phyloP scores from a whole-genome alignment of 163 green algal genomes.

The Scenedesmus sp. region DNA sequence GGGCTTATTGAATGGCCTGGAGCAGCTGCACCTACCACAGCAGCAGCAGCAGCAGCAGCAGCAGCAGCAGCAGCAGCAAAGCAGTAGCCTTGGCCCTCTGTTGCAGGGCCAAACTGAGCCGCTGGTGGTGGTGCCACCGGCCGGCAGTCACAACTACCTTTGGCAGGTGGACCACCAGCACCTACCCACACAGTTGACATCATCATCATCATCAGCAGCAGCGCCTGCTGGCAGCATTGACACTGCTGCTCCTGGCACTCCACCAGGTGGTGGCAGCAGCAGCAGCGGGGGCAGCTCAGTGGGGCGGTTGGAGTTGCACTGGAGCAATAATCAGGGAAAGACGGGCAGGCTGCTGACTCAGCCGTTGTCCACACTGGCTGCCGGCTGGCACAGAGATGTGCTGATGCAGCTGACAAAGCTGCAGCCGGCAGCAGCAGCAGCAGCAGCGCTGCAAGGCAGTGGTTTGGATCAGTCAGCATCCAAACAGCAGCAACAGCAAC shows the following conservation, averaged over 20 bases:
- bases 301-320: constrained; percentile 43
- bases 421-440: constrained; percentile 15
- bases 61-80: constrained; percentile 31
- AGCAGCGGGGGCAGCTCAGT: not conserved
- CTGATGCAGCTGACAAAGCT: constrained; percentile 43
- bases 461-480: not conserved
- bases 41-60: constrained; percentile 31
- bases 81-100: not conserved
- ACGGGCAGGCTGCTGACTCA: constrained; percentile 44
- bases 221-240: not conserved
- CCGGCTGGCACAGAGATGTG: constrained; percentile 22
- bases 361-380: constrained; percentile 32
- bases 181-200: not conserved
- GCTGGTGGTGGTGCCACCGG: not conserved
- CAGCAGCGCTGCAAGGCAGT: not conserved
- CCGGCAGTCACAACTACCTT: constrained; percentile 6
- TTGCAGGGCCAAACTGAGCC: not conserved
- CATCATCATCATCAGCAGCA: not conserved
- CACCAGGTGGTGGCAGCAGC: not conserved
- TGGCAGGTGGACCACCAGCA: constrained; percentile 22
- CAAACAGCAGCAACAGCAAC: not conserved
- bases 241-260: not conserved
- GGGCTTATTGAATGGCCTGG: not conserved
- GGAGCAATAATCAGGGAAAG: constrained; percentile 17
- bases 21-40: not conserved